A percentile compares a stretch with the other conserved stretches of the same genome.
These are phyloP conservation scores for Argentina anserina DNA, from an alignment of 306 rosid genomes.

Conservation along the genomic window DNA sequence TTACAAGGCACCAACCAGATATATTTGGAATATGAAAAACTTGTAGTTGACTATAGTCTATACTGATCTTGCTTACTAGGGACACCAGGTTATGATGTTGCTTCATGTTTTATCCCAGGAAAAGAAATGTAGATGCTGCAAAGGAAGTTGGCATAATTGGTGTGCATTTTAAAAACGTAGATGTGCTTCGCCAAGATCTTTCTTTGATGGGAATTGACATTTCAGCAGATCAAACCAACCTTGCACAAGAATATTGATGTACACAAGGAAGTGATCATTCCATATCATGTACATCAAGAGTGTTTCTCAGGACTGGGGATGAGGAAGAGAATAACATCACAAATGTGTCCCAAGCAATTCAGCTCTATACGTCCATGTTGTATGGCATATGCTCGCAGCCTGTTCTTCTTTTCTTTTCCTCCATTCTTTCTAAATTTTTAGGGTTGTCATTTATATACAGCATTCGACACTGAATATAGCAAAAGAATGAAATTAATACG, in stretches of 20 bases:
- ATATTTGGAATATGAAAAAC: not conserved
- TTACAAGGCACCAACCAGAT: not conserved
- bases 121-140: conserved; percentile 74
- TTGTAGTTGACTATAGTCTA: not conserved
- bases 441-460: no score
- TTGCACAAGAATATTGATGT: not conserved
- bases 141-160: conserved; percentile 65
- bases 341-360: not conserved
- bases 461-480: no score
- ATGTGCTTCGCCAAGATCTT: conserved; percentile 51
- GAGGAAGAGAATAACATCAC: not conserved
- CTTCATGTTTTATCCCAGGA: conserved; percentile 30
- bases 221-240: conserved; percentile 22
- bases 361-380: not conserved
- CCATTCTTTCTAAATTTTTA: no score
- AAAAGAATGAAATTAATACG: no score
- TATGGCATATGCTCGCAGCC: not conserved
- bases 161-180: conserved; percentile 60
- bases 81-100: not conserved
- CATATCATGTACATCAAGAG: not conserved
- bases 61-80: not conserved
- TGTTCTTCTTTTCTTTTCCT: not conserved
- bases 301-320: not conserved
- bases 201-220: conserved; percentile 51
- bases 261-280: not conserved